phyloP scores from a whole-genome alignment of 2,329 filamentous ascomycete species.

The Penicillium aurantiogriseum region DNA sequence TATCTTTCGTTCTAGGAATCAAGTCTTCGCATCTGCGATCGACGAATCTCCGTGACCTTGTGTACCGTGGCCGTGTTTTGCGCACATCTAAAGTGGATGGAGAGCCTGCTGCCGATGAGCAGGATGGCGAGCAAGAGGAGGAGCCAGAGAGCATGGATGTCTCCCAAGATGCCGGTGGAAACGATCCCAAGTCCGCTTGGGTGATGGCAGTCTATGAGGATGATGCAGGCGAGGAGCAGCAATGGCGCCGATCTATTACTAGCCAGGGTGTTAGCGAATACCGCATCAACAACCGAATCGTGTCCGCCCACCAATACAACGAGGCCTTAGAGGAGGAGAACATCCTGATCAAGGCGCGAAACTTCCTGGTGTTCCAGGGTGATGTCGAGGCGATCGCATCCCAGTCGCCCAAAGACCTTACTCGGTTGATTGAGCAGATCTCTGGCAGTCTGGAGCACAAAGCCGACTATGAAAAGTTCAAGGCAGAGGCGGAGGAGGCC shows the following conservation, averaged over 20 bases:
- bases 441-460: slow-evolving; percentile 95
- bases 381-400: slow-evolving; percentile 96
- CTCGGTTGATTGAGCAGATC: slow-evolving; percentile 92
- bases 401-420: slow-evolving; percentile 90
- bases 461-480: slow-evolving; percentile 86
- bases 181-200: slow-evolving; percentile 92
- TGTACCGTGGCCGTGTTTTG: slow-evolving; percentile 92
- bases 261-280: slow-evolving; percentile 88
- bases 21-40: slow-evolving; percentile 98
- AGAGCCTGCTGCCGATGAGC: slow-evolving; percentile 63
- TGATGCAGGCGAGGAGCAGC: slow-evolving; percentile 89
- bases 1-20: slow-evolving; percentile 97
- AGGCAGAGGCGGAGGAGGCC: slow-evolving; percentile 79
- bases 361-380: slow-evolving; percentile 97
- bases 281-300: slow-evolving; percentile 88
- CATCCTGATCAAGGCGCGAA: slow-evolving; percentile 95
- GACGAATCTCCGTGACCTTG: slow-evolving; percentile 85
- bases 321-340: slow-evolving; percentile 88
- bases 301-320: slow-evolving; percentile 90
- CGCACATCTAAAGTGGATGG: slow-evolving; percentile 89
- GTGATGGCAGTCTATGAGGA: slow-evolving; percentile 99
- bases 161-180: slow-evolving; percentile 57
- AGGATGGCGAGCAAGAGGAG: slow-evolving; percentile 62
- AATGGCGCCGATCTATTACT: slow-evolving; percentile 94
- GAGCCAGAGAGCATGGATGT: slow-evolving; percentile 58